Conservation (phyloP, 1,139 yeast species). For the Magnusiomyces tetraspermus region DNA sequence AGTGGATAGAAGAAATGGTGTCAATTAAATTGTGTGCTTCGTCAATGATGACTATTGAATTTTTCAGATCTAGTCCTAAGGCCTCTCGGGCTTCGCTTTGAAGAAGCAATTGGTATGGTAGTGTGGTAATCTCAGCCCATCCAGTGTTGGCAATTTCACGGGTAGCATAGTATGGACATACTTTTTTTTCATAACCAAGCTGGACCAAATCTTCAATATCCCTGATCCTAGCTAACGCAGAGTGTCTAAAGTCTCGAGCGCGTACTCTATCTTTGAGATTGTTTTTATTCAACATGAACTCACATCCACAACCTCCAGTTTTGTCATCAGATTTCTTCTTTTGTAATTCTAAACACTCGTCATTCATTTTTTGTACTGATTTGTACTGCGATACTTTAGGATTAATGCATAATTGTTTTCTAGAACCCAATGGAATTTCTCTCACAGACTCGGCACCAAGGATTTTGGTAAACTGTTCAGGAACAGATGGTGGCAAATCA, state of each 20-base stretch:
- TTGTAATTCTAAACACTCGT: slow-evolving; percentile 71
- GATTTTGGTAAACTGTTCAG: neutral
- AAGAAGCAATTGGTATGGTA: slow-evolving; percentile 77
- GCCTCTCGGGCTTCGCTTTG: slow-evolving; percentile 55
- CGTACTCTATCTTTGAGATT: slow-evolving; percentile 30
- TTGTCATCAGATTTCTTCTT: slow-evolving; percentile 30
- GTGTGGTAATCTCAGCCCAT: slow-evolving; percentile 63
- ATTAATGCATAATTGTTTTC: slow-evolving; percentile 79
- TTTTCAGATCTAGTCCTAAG: slow-evolving; percentile 49
- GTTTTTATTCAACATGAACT: slow-evolving; percentile 37
- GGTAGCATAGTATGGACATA: slow-evolving; percentile 79
- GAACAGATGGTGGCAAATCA: slow-evolving; percentile 49
- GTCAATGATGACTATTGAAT: slow-evolving; percentile 70
- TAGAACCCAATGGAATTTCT: slow-evolving; percentile 44
- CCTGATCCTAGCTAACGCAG: slow-evolving; percentile 49
- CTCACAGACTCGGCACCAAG: slow-evolving; percentile 20
- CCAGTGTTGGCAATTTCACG: slow-evolving; percentile 28
- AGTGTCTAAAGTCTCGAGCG: slow-evolving; percentile 47
- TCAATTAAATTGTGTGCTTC: slow-evolving; percentile 90
- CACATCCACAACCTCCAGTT: slow-evolving; percentile 36
- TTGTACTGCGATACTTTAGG: slow-evolving; percentile 44
- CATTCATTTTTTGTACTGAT: slow-evolving; percentile 56
- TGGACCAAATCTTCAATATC: slow-evolving; percentile 75
- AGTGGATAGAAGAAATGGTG: slow-evolving; percentile 60
- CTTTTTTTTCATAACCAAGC: slow-evolving; percentile 47